A percentile compares a stretch with the other conserved stretches of the same genome.
These are phyloP conservation scores for Moniliophthora roreri DNA, from an alignment of 1,284 basidiomycete species.

Conservation along the genomic window DNA sequence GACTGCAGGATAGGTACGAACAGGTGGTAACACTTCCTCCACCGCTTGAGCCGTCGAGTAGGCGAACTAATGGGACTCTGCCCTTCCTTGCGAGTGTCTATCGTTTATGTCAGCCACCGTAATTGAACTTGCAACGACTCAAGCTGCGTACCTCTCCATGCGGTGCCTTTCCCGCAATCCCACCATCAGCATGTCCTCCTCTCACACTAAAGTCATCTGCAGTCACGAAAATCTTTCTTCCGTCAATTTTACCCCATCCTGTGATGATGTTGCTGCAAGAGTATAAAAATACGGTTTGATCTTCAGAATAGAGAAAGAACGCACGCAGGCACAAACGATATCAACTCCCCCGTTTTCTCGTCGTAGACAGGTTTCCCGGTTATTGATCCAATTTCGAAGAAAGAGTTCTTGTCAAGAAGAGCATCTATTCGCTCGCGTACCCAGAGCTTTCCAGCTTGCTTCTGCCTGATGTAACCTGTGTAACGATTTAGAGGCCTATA, in stretches of 20 bases:
- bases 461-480: slow-evolving; percentile 42
- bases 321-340: slow-evolving; percentile 38
- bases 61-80: slow-evolving; percentile 35
- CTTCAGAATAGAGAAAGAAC: slow-evolving; percentile 11
- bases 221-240: slow-evolving; percentile 37
- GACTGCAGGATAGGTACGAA: slow-evolving; percentile 17
- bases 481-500: background rate
- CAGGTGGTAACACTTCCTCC: slow-evolving; percentile 43
- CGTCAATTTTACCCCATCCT: slow-evolving; percentile 35
- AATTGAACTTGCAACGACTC: too few relatives aligned
- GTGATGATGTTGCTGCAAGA: slow-evolving; percentile 36
- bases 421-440: slow-evolving; percentile 38
- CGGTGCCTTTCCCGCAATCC: slow-evolving; percentile 37
- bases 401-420: slow-evolving; percentile 35
- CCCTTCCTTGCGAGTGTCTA: slow-evolving; percentile 35
- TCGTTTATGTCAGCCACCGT: too few relatives aligned
- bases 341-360: slow-evolving; percentile 29
- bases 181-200: slow-evolving; percentile 44
- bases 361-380: slow-evolving; percentile 37
- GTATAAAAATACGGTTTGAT: background rate
- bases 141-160: slow-evolving; percentile 35
- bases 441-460: slow-evolving; percentile 40
- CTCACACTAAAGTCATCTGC: slow-evolving; percentile 45
- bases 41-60: slow-evolving; percentile 44
- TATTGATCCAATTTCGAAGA: slow-evolving; percentile 38